phyloP scores from a whole-genome alignment of 148 eudicot species.

The Rheum nobile region DNA sequence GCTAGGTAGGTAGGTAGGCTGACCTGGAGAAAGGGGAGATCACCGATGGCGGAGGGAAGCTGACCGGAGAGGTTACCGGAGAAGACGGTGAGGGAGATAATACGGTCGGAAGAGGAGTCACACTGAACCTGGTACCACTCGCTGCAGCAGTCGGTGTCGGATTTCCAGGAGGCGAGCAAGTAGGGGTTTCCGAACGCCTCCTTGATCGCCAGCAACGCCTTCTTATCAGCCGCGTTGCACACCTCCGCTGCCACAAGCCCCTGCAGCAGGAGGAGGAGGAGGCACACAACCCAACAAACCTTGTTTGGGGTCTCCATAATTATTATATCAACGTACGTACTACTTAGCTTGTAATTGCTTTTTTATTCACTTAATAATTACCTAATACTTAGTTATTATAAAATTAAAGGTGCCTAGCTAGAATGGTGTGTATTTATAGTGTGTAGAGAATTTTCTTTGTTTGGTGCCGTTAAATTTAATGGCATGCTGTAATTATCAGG shows the following conservation, averaged over 20 bases:
- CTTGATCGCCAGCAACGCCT: constrained; percentile 4
- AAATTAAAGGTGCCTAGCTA: no score
- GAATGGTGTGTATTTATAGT: neutral
- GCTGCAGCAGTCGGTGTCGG: constrained; percentile 9
- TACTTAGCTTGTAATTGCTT: no score
- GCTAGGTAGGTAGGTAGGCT: no score
- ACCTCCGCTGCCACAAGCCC: neutral
- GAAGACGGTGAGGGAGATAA: constrained; percentile 20
- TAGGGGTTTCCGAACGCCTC: neutral
- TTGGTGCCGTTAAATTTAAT: neutral
- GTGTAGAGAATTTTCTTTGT: neutral
- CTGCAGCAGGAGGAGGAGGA: no score
- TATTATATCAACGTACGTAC: no score
- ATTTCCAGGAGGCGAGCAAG: neutral
- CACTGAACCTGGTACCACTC: constrained; percentile 3
- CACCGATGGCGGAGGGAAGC: constrained; percentile 22
- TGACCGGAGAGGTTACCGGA: constrained; percentile 17
- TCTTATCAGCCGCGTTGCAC: constrained; percentile 5
- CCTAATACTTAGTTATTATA: no score
- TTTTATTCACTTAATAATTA: no score
- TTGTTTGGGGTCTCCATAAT: neutral
- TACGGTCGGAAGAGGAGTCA: constrained; percentile 20
- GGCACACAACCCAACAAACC: neutral
- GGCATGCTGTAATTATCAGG: neutral
- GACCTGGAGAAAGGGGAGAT: constrained; percentile 26